These are phyloP conservation scores for Platismatia glauca DNA, from an alignment of 495 filamentous ascomycete species.

Conservation along the genomic window DNA sequence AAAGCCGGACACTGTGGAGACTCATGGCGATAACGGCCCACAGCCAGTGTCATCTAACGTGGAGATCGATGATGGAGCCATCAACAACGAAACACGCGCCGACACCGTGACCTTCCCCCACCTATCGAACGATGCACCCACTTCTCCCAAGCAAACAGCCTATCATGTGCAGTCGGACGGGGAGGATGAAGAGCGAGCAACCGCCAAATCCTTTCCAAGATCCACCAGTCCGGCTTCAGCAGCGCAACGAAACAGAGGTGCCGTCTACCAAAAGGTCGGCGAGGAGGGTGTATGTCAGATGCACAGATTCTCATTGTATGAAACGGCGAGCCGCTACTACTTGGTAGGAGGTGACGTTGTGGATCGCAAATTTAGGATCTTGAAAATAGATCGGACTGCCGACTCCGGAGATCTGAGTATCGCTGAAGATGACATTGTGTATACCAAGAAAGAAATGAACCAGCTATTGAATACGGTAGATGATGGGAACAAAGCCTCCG, in stretches of 20 bases:
- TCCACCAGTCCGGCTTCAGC: constrained; percentile 47
- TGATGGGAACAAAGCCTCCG: constrained; percentile 84
- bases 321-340: constrained; percentile 86
- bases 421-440: constrained; percentile 88
- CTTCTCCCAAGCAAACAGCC: constrained; percentile 24
- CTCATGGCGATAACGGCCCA: background rate
- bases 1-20: background rate
- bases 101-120: constrained; percentile 24
- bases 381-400: constrained; percentile 88
- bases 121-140: constrained; percentile 32
- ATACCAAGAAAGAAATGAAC: constrained; percentile 87
- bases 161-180: constrained; percentile 39
- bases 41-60: background rate
- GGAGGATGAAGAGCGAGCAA: constrained; percentile 56
- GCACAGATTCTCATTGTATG: constrained; percentile 93
- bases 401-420: constrained; percentile 74
- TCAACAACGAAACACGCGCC: background rate
- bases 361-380: constrained; percentile 78
- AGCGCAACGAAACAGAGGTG: constrained; percentile 42
- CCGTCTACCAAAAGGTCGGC: constrained; percentile 48
- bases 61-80: background rate
- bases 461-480: constrained; percentile 89
- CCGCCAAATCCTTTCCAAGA: constrained; percentile 55
- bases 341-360: constrained; percentile 84
- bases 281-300: constrained; percentile 72